A percentile compares a stretch with the other conserved stretches of the same genome.
These are phyloP conservation scores for Poa annua DNA, from an alignment of 176 grass and related monocot species.

Conservation along the genomic window DNA sequence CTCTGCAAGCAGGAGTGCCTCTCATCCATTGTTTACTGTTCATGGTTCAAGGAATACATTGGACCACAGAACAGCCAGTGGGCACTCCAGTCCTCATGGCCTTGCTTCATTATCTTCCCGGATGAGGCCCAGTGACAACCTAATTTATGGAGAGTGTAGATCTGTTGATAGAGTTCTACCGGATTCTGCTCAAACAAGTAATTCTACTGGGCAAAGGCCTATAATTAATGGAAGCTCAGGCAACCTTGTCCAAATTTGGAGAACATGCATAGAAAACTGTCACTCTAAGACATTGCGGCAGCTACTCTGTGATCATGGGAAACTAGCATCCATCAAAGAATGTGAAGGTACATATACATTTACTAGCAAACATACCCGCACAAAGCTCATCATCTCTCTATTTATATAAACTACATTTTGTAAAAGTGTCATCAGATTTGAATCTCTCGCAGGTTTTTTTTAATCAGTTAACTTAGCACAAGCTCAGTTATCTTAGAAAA, in stretches of 20 bases:
- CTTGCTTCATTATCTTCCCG: slow-evolving; percentile 49
- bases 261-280: slow-evolving; percentile 76
- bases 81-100: slow-evolving; percentile 50
- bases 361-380: not conserved
- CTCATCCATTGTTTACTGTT: slow-evolving; percentile 52
- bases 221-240: slow-evolving; percentile 50
- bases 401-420: not conserved
- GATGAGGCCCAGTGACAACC: slow-evolving; percentile 44
- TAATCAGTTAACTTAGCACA: not conserved
- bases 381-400: not conserved
- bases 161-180: slow-evolving; percentile 58
- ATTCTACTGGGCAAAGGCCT: slow-evolving; percentile 51
- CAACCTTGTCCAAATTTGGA: slow-evolving; percentile 78
- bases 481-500: not conserved
- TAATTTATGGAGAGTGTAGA: slow-evolving; percentile 53
- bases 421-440: not conserved
- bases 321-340: slow-evolving; percentile 69
- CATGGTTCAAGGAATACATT: slow-evolving; percentile 47
- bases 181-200: slow-evolving; percentile 51
- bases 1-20: slow-evolving; percentile 54
- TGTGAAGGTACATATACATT: slow-evolving; percentile 57
- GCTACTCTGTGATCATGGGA: slow-evolving; percentile 78
- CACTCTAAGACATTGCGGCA: slow-evolving; percentile 83
- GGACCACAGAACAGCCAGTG: slow-evolving; percentile 53
- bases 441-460: not conserved